Conservation (phyloP, 805 yeast genomes). For the Wickerhamomyces alni region DNA sequence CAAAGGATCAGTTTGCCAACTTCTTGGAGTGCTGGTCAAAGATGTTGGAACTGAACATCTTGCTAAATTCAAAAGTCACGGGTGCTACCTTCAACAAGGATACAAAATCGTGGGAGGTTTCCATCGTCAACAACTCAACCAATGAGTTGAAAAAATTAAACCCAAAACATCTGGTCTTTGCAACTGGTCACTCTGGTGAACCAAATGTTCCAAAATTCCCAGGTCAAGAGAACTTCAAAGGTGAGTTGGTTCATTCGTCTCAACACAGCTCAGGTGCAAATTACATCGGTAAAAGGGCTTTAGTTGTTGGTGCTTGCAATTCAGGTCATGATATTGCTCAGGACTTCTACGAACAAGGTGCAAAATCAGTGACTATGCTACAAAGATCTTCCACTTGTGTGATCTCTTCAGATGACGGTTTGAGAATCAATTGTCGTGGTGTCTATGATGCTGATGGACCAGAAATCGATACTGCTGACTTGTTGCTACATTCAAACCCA, state of each 20-base stretch:
- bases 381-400: slow-evolving; percentile 42
- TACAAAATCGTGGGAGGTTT: slow-evolving; percentile 28
- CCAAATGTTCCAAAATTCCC: slow-evolving; percentile 37
- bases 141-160: slow-evolving; percentile 18
- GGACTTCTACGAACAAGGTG: slow-evolving; percentile 40
- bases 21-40: slow-evolving; percentile 37
- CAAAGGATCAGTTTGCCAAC: slow-evolving; percentile 39
- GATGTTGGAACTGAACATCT: slow-evolving; percentile 34
- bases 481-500: slow-evolving; percentile 31
- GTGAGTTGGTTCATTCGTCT: slow-evolving; percentile 36
- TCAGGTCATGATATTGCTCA: slow-evolving; percentile 42
- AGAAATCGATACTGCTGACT: slow-evolving; percentile 33
- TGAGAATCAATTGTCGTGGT: slow-evolving; percentile 25
- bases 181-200: slow-evolving; percentile 42
- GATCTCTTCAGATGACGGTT: slow-evolving; percentile 30
- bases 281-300: slow-evolving; percentile 35
- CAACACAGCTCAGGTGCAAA: slow-evolving; percentile 35
- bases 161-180: slow-evolving; percentile 35
- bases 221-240: slow-evolving; percentile 32
- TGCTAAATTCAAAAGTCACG: slow-evolving; percentile 27
- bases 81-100: slow-evolving; percentile 27
- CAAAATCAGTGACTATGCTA: slow-evolving; percentile 33
- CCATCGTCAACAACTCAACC: slow-evolving; percentile 25
- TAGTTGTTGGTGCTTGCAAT: slow-evolving; percentile 41
- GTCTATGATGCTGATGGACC: slow-evolving; percentile 34